Percentiles rank a stretch among this genome's conserved stretches.
These are phyloP conservation scores for Exophiala sideris DNA, from an alignment of 2,329 filamentous ascomycete genomes.

Conservation along the genomic window DNA sequence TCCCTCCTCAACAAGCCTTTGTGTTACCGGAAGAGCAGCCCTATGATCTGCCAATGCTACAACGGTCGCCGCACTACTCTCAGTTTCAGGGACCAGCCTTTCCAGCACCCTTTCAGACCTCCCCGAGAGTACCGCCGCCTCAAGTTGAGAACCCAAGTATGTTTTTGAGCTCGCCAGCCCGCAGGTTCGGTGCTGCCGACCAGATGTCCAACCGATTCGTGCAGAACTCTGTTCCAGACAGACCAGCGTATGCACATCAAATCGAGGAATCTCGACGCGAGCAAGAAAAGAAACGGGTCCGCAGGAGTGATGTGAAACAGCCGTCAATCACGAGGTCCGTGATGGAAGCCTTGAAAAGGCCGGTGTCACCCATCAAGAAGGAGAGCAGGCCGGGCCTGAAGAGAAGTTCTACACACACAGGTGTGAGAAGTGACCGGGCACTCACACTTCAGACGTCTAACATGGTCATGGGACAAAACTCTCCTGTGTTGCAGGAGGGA, in stretches of 20 bases:
- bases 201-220: slow-evolving; percentile 29
- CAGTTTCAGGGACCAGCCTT: slow-evolving; percentile 36
- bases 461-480: slow-evolving; percentile 29
- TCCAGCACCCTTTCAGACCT: slow-evolving; percentile 45
- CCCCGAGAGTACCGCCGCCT: slow-evolving; percentile 38
- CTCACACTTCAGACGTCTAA: slow-evolving; percentile 33
- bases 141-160: slow-evolving; percentile 44
- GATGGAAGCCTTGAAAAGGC: slow-evolving; percentile 26
- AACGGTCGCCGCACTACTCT: slow-evolving; percentile 17
- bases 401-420: slow-evolving; percentile 41
- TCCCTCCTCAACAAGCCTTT: slow-evolving; percentile 8
- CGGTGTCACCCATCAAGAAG: slow-evolving; percentile 21
- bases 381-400: slow-evolving; percentile 36
- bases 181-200: slow-evolving; percentile 38
- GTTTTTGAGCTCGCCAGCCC: slow-evolving; percentile 49
- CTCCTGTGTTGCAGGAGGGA: slow-evolving; percentile 3
- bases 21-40: slow-evolving; percentile 17
- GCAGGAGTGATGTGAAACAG: slow-evolving; percentile 33
- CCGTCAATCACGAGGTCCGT: slow-evolving; percentile 31
- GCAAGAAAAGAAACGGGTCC: slow-evolving; percentile 26
- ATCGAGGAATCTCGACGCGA: slow-evolving; percentile 47
- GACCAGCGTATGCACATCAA: slow-evolving; percentile 49
- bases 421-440: slow-evolving; percentile 30
- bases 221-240: slow-evolving; percentile 29
- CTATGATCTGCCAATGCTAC: slow-evolving; percentile 23